A percentile compares a stretch with the other conserved stretches of the same genome.
Evolutionary conservation across 78 protist genomes (phyloP).

Genomic region (Thecamonas trahens): DNA sequence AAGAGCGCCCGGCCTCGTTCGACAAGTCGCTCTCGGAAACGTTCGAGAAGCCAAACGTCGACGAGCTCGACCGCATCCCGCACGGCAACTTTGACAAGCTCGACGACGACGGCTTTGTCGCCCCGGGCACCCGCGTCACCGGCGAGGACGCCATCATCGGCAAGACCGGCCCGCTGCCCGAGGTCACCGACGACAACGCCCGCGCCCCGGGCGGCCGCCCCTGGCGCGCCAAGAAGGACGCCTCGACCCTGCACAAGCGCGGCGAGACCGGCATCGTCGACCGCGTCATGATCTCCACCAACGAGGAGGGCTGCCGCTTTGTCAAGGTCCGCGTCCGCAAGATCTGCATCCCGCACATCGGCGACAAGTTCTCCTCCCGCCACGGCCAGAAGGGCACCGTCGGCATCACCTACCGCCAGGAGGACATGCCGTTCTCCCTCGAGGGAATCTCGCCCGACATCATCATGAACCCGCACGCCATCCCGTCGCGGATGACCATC

Average conservation of each 20-base stretch:
- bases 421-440: conserved; percentile 96
- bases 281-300: conserved; percentile 57
- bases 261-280: conserved; percentile 90
- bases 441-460: conserved; percentile 98
- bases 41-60: conserved; percentile 43
- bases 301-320: conserved; percentile 75
- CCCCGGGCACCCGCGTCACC: conserved; percentile 84
- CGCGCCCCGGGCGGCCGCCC: conserved; percentile 4
- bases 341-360: conserved; percentile 95
- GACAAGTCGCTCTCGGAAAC: conserved; percentile 22
- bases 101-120: conserved; percentile 94
- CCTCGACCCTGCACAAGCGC: conserved; percentile 45
- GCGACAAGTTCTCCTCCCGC: conserved; percentile 99
- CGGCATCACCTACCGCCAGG: conserved; percentile 95
- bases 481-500: conserved; percentile 99
- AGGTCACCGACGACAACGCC: conserved; percentile 45
- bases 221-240: conserved; percentile 52
- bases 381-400: conserved; percentile 99
- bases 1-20: conserved; percentile 27
- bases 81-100: conserved; percentile 71
- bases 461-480: conserved; percentile 99
- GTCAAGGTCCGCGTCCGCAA: conserved; percentile 88
- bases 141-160: conserved; percentile 97
- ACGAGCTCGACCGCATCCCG: conserved; percentile 13
- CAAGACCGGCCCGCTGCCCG: conserved; percentile 76